phyloP scores from a whole-genome alignment of 345 rosid genomes.

The Rubroshorea leprosula region DNA sequence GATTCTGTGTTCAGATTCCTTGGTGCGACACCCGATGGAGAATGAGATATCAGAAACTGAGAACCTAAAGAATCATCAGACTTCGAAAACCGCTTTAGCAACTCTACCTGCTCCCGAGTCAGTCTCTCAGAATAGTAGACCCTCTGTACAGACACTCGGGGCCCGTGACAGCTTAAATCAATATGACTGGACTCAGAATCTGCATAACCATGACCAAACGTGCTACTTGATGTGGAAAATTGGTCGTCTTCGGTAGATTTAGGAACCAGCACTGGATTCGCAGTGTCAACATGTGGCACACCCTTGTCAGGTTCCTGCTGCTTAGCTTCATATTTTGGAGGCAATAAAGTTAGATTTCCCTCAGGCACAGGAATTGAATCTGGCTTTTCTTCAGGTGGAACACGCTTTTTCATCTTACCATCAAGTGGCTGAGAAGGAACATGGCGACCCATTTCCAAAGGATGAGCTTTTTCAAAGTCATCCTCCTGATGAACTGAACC shows the following conservation, averaged over 20 bases:
- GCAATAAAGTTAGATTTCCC: slow-evolving; percentile 27
- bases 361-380: slow-evolving; percentile 15
- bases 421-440: slow-evolving; percentile 30
- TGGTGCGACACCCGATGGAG: slow-evolving; percentile 38
- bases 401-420: slow-evolving; percentile 31
- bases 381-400: slow-evolving; percentile 32
- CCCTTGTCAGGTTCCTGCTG: slow-evolving; percentile 30
- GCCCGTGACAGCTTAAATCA: slow-evolving; percentile 48
- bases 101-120: slow-evolving; percentile 61
- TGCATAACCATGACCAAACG: slow-evolving; percentile 28
- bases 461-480: slow-evolving; percentile 28
- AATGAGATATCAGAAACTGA: slow-evolving; percentile 40
- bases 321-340: slow-evolving; percentile 25
- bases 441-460: slow-evolving; percentile 23
- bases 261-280: slow-evolving; percentile 33
- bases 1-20: slow-evolving; percentile 36
- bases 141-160: slow-evolving; percentile 43
- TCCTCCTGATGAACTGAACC: slow-evolving; percentile 27
- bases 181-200: slow-evolving; percentile 46
- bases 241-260: slow-evolving; percentile 40
- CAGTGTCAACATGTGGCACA: slow-evolving; percentile 37
- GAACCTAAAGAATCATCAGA: slow-evolving; percentile 70
- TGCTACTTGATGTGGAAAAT: slow-evolving; percentile 31
- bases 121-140: slow-evolving; percentile 66
- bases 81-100: slow-evolving; percentile 66